Percentiles rank a stretch among this genome's conserved stretches.
Evolutionary conservation across 2,329 filamentous ascomycete genomes (phyloP).

Genomic region (Neonectria faginata): DNA sequence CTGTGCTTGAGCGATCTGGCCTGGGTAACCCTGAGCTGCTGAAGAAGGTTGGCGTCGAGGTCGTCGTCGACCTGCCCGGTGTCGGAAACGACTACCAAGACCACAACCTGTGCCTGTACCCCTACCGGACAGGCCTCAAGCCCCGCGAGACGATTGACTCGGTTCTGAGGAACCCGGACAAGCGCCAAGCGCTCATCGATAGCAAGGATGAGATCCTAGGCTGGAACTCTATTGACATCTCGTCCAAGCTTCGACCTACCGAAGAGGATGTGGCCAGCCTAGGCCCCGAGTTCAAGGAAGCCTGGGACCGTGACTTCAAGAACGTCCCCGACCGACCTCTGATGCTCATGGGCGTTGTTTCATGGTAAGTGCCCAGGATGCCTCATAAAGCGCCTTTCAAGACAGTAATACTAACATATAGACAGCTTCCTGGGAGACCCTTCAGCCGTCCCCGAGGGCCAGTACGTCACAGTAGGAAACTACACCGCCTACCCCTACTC

Average conservation of each 20-base stretch:
- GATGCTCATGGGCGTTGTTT: constrained; percentile 54
- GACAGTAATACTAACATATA: constrained; percentile 30
- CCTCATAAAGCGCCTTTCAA: fast-evolving
- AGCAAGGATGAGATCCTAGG: constrained; percentile 63
- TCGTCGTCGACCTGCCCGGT: constrained; percentile 60
- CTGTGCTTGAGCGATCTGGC: constrained; percentile 72
- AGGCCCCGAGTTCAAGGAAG: constrained; percentile 63
- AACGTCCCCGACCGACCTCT: constrained; percentile 58
- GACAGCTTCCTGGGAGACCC: constrained; percentile 57
- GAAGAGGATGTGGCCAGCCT: constrained; percentile 63
- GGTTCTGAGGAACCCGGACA: constrained; percentile 60
- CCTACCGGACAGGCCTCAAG: constrained; percentile 56
- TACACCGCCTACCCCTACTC: constrained; percentile 63
- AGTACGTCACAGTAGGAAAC: constrained; percentile 64
- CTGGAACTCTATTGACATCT: constrained; percentile 69
- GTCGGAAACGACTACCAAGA: constrained; percentile 68
- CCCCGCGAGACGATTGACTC: constrained; percentile 59
- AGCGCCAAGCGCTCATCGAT: constrained; percentile 58
- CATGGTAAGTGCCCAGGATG: constrained; percentile 38
- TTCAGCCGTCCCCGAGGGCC: constrained; percentile 50
- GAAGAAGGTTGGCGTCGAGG: constrained; percentile 57
- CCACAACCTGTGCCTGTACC: constrained; percentile 65
- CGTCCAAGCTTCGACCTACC: constrained; percentile 66
- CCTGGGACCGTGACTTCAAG: constrained; percentile 68
- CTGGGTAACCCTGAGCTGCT: constrained; percentile 66